phyloP scores from a whole-genome alignment of 352 stramenopile species.

The Albugo laibachii region DNA sequence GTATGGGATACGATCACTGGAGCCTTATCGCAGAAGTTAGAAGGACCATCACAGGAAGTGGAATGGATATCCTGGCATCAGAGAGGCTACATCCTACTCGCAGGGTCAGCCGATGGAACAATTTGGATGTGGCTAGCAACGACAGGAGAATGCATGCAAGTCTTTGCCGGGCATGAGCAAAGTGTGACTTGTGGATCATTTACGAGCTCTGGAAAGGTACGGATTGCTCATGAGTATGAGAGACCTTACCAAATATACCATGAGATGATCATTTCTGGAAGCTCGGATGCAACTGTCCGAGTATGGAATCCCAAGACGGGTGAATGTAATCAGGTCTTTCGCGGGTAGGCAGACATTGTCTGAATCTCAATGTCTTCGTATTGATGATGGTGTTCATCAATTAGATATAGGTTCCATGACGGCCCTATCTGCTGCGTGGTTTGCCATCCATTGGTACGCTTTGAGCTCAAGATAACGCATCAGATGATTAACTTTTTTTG shows the following conservation, averaged over 20 bases:
- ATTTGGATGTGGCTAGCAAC: conserved; percentile 88
- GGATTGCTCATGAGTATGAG: not conserved
- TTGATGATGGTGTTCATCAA: conserved; percentile 2
- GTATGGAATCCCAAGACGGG: conserved; percentile 93
- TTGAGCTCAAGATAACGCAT: not conserved
- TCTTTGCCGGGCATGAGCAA: conserved; percentile 94
- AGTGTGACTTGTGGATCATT: conserved; percentile 88
- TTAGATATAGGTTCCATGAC: conserved; percentile 68
- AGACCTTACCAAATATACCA: not conserved
- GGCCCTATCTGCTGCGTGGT: conserved; percentile 81
- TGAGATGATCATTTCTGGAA: conserved; percentile 85
- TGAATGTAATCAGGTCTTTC: conserved; percentile 81
- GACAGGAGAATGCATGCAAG: conserved; percentile 92
- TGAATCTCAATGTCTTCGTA: too few species aligned
- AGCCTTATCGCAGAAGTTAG: conserved; percentile 56
- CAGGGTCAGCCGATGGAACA: conserved; percentile 72
- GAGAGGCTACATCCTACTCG: conserved; percentile 79
- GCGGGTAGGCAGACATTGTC: conserved; percentile 19
- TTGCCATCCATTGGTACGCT: conserved; percentile 63
- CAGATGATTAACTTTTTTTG: not conserved
- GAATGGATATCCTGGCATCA: conserved; percentile 84
- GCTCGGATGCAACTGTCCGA: conserved; percentile 84
- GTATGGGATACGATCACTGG: conserved; percentile 77
- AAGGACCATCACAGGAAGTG: conserved; percentile 78
- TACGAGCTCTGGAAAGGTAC: conserved; percentile 86